Base-by-base conservation (phyloP, 2,329 filamentous ascomycete genomes). In the Exophiala mesophila region DNA sequence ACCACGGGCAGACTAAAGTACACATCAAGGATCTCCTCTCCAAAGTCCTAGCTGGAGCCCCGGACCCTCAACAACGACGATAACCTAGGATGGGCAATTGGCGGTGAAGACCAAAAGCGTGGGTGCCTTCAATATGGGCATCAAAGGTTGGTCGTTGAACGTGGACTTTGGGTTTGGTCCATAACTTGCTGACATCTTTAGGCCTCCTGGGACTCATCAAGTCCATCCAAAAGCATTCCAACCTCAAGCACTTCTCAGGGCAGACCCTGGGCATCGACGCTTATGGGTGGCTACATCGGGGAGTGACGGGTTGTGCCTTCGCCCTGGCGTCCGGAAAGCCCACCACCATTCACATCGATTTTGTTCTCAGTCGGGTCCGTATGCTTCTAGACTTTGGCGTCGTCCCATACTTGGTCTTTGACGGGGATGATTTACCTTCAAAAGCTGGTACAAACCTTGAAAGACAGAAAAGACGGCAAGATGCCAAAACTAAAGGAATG, bases 271-370 rank as follows among this genome's bases (percentile, higher is more conserved):
- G 85, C n/a, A 82, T 98, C 24, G 92, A 98, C 64, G 90, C 85
- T 44, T 98, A 98, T 73, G 92, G 90, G 62, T 98, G 94, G 92
- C 80, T 98, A 41, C 92, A 98, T 65, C 83, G 92, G 55, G 94
- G 89, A 40, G 88, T 88, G 34, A 82, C 94, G 53, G 78, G 86
- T 36, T 97, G 90, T 69, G 88, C 90, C 50, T 80, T 92, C 57
- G 92, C 97, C 58, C 76, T 98, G 50, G 92, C 88, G 24, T 77
- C 90, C 57, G 88, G 80, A 57, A 92, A 87, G 62, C 88, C 88
- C 10, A 97, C 89, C 1, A 82, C 78, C 40, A 94, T 87, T 85
- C 92, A 88, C 71, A 80, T 98, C 59, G 85, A 94, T 59, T 94
- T 88, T 57, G 85, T 84, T 39, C 83, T 98, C 76, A 79, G 85